Base-by-base conservation (phyloP, 129 eudicot genomes). In the Pulicaria dysenterica region DNA sequence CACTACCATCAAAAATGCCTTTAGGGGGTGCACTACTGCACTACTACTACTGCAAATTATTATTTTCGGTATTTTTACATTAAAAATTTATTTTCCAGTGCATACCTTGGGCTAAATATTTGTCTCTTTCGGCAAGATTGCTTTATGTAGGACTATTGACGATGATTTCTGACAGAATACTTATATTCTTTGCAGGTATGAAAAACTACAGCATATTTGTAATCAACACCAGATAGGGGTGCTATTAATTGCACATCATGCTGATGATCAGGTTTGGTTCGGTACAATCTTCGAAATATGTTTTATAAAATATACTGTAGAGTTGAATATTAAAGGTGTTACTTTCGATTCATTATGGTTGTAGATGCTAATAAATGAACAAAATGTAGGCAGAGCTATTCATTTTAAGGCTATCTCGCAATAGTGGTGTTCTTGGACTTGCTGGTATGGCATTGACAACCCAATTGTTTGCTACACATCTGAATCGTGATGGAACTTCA, bases 391-490 rank as follows among this genome's bases (percentile, higher is more conserved):
- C 96, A 15, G 97, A 90, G 64, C 64, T 90, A 61, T 94, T 90
- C 72, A 77, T 94, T 73, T 86, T 90, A 59, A 84, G 99, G 55
- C 72, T 94, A 67, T 94, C 99, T 70, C 90, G 98, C 74, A 87
- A 81, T 76, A 94, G 97, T 83, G 98, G 98, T 54, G 96, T 94
- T 34, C 95, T 94, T 81, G 99, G 99, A 78, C 96, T 94, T 72
- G 97, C 99, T 61, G 99, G 99, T 48, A 94, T 88, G 97, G 93
- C 97, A 47, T 90, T 83, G 78, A 56, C 86, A 17, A 86, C 93
- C 43, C 93, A 90, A 39, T 15, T 90, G 57, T 94, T 87, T 64
- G 68, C 84, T 6, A 69, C 81, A 55, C 64, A 39, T 81, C 83
- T 77, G 51, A 66, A 58, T 77, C 49, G 42, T 46, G 62, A 63